A percentile compares a stretch with the other conserved stretches of the same genome.
These are phyloP conservation scores for Leccinum longicurvipes DNA, from an alignment of 768 basidiomycete species.

Conservation along the genomic window DNA sequence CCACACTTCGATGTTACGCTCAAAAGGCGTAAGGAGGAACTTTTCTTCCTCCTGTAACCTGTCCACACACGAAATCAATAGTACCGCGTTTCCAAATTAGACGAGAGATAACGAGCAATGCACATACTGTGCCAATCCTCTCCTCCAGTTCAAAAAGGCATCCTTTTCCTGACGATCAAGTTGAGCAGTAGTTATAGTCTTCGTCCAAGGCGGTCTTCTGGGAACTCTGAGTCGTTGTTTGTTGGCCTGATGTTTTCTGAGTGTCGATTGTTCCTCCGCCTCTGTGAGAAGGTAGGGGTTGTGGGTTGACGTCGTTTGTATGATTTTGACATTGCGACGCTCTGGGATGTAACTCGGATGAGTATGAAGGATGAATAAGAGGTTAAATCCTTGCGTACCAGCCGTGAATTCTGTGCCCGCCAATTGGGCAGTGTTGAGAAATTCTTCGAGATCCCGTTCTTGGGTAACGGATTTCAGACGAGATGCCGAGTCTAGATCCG, in stretches of 20 bases:
- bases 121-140: conserved; percentile 86
- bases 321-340: conserved; percentile 75
- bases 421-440: conserved; percentile 89
- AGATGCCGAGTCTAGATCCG: conserved; percentile 64
- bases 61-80: not conserved
- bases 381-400: conserved; percentile 46
- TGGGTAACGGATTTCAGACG: conserved; percentile 91
- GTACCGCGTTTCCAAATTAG: not conserved
- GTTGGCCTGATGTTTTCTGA: conserved; percentile 73
- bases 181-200: conserved; percentile 68
- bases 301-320: conserved; percentile 53
- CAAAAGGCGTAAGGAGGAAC: conserved; percentile 92
- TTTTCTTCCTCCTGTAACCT: conserved; percentile 87
- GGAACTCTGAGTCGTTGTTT: conserved; percentile 80
- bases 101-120: not conserved
- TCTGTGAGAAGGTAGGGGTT: conserved; percentile 87
- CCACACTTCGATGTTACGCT: conserved; percentile 98
- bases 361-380: not conserved
- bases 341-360: conserved; percentile 40
- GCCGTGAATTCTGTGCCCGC: conserved; percentile 96
- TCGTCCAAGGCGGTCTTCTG: conserved; percentile 86
- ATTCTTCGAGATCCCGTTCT: conserved; percentile 93
- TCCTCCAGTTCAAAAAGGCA: conserved; percentile 89
- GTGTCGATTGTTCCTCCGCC: conserved; percentile 73
- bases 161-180: conserved; percentile 88